Evolutionary conservation across 2,329 filamentous ascomycete species (phyloP), one percentile per base, ranked within the genome.

Genomic region (Fusarium sp.): DNA sequence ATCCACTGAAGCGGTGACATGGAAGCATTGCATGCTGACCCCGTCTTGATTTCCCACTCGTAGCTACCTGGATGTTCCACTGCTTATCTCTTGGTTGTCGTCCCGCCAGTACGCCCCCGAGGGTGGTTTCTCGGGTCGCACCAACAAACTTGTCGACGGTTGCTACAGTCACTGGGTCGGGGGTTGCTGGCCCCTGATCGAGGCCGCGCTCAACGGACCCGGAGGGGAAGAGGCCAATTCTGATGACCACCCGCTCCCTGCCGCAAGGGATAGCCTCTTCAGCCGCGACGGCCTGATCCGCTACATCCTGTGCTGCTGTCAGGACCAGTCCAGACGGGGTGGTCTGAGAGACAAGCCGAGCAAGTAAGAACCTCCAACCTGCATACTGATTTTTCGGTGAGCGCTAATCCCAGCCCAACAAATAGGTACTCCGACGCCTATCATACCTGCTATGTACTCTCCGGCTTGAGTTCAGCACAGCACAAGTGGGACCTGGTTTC

Each of bases 151-250:
- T 34, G 96, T 98, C 34, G 96, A 99, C 80, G 96, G 95, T 47
- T 99, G 96, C 83, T 99, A 99, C 83, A 97, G 94, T 78, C 95
- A 98, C 81, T 99, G 96, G 96, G 92, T 97, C 36, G 96, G 96
- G 58, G 93, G 92, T 58, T 98, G 95, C 83, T 99, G 95, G 94
- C 92, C 95, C 47, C 82, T 99, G 70, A 86, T 98, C 72, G 92
- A 98, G 83, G 93, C 94, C 61, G 91, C 91, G 58, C 82, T 96
- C 62, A 87, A 88, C 71, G 88, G 87, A 30, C 83, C 85, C 59
- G 81, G 73, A 75, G 76, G 71, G 65, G 72, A 75, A 62, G 71
- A 67, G 68, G 71, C 75, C 75, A 65, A 62, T 63, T 67, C 73
- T 57, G 69, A 68, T 70, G 75, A 73, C 71, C 75, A 75, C 60